Evolutionary conservation across 768 basidiomycete species (phyloP).

Genomic region (Phlegmacium glaucopus): DNA sequence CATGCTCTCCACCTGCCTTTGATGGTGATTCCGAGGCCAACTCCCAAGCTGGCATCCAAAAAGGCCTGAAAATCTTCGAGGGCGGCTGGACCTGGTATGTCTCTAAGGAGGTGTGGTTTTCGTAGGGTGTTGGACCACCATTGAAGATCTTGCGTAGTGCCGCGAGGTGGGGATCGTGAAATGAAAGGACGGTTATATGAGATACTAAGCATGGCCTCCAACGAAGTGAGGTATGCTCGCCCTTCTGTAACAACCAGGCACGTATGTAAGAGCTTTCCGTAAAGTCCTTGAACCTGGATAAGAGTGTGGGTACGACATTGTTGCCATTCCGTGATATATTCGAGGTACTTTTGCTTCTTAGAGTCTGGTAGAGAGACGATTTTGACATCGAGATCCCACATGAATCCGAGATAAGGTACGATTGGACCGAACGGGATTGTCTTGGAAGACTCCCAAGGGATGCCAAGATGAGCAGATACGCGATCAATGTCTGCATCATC

Average conservation of each 20-base stretch:
- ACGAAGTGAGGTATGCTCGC: neutral
- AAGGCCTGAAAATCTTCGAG: slow-evolving; percentile 25
- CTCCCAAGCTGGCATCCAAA: slow-evolving; percentile 29
- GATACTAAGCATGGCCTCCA: neutral
- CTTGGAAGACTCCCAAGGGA: slow-evolving; percentile 29
- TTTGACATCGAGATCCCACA: slow-evolving; percentile 23
- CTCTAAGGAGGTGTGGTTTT: neutral
- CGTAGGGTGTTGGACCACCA: slow-evolving; percentile 26
- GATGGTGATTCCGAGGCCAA: slow-evolving; percentile 20
- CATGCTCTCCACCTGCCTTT: neutral
- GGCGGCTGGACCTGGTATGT: slow-evolving; percentile 21
- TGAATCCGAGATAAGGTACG: slow-evolving; percentile 26
- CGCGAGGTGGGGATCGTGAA: slow-evolving; percentile 12
- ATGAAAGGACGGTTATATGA: slow-evolving; percentile 24
- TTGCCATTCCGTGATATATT: neutral
- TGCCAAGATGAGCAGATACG: slow-evolving; percentile 26
- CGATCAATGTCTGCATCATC: slow-evolving; percentile 29
- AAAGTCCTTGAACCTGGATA: neutral
- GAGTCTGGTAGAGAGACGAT: slow-evolving; percentile 19
- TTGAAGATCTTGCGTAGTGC: slow-evolving; percentile 12
- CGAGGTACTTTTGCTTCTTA: slow-evolving; percentile 20
- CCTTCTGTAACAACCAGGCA: neutral
- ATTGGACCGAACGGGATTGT: slow-evolving; percentile 14
- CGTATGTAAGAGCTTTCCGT: neutral
- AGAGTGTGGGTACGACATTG: neutral